Percentiles rank a stretch among this genome's conserved stretches.
These are phyloP conservation scores for Phytophthora syringae DNA, from an alignment of 352 stramenopile species.

Conservation along the genomic window DNA sequence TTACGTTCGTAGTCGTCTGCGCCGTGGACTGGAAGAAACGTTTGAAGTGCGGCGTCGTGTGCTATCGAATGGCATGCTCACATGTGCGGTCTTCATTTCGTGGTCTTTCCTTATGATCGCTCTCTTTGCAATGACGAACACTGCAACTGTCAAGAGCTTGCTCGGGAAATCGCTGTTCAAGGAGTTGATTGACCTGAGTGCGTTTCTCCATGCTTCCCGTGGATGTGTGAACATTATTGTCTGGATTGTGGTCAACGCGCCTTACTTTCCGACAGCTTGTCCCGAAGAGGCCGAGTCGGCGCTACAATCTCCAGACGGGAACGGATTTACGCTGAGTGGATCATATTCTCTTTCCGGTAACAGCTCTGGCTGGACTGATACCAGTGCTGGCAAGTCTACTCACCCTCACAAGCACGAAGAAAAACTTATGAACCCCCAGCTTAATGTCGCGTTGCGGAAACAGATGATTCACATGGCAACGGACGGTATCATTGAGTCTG, in stretches of 20 bases:
- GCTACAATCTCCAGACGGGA: slow-evolving; percentile 18
- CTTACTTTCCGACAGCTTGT: slow-evolving; percentile 52
- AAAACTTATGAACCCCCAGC: slow-evolving; percentile 79
- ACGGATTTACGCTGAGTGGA: slow-evolving; percentile 7
- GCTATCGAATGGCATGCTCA: slow-evolving; percentile 80
- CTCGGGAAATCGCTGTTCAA: slow-evolving; percentile 52
- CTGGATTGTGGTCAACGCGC: slow-evolving; percentile 83
- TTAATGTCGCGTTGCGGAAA: slow-evolving; percentile 83
- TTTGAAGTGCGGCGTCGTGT: slow-evolving; percentile 84
- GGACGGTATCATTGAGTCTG: slow-evolving; percentile 86
- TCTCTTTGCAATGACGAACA: slow-evolving; percentile 74
- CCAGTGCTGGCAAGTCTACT: slow-evolving; percentile 12
- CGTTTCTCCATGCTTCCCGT: slow-evolving; percentile 80
- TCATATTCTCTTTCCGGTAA: slow-evolving; percentile 29
- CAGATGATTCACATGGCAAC: slow-evolving; percentile 93
- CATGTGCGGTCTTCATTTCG: slow-evolving; percentile 85
- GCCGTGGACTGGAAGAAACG: slow-evolving; percentile 81
- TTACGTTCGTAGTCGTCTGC: slow-evolving; percentile 80
- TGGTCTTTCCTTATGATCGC: slow-evolving; percentile 81
- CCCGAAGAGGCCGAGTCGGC: slow-evolving; percentile 27
- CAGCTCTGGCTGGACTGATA: slow-evolving; percentile 25
- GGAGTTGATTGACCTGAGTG: slow-evolving; percentile 74
- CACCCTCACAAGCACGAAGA: slow-evolving; percentile 39
- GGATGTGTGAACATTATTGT: slow-evolving; percentile 88
- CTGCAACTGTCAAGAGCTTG: slow-evolving; percentile 40